Evolutionary conservation across 1,139 yeast genomes (phyloP), one percentile per base, ranked within the genome.

Genomic region (Pichia sp.): DNA sequence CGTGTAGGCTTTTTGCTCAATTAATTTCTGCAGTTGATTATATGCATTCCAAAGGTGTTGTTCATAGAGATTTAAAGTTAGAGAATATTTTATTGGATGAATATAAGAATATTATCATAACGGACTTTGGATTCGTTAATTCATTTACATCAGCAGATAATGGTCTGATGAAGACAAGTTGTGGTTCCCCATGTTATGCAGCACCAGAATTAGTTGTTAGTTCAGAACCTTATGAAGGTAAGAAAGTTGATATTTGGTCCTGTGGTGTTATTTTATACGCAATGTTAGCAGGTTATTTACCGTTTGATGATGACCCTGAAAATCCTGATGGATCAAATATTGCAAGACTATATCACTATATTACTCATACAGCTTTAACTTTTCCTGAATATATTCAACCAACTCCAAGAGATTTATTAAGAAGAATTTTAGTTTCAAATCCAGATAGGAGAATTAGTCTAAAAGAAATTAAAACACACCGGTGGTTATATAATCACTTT

Each of bases 121-220:
- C 89, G 35, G 95, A 85, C 65, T 85, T 85, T 66, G 95, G 95
- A 1, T 92, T 92, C 68, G 98, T 95, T 40, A 92, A 92, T 68
- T 83, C 94, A 39, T 92, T 88, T 68, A 76, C 76, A 56, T 39
- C 47, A 35, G 24, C 39, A n/a, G 42, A 42, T 16, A 50, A 46
- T 39, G 96, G 88, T 63, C 71, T 88, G 48, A 92, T 92, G 98
- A 84, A 83, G 64, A 92, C 98, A 1, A 82, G 92, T 43, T 92
- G 99, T 68, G 99, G 99, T 2, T 87, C 96, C 7, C 98, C 98
- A 0, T 90, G 98, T 66, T 92, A 92, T 66, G 97, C 97, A 0
- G 98, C 98, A 4, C 98, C 98, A 0, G 98, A 92, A 66, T 71
- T 92, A 52, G 98, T 92, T 4, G 83, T 90, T 39, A 83, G 94